Conservation (phyloP, 352 stramenopile species). For the Phytophthora fragariaefolia region DNA sequence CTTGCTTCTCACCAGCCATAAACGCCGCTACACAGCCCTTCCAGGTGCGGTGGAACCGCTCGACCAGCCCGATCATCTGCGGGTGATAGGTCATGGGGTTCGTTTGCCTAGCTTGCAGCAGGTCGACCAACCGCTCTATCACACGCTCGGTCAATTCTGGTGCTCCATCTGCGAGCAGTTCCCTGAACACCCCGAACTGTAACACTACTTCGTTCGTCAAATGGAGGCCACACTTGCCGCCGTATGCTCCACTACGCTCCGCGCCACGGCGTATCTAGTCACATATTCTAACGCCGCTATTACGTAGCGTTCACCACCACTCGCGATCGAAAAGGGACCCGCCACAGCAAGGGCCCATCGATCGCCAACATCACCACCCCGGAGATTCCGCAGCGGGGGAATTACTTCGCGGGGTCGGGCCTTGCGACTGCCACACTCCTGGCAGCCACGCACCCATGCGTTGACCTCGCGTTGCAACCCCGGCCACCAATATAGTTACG, state of each 20-base stretch:
- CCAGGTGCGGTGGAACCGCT: slow-evolving; percentile 10
- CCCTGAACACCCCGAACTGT: not conserved
- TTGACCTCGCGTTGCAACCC: not conserved
- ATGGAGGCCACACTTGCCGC: not conserved
- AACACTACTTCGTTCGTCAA: slow-evolving; percentile 5
- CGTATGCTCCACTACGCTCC: not conserved
- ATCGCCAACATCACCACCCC: not conserved
- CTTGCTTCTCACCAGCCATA: not conserved
- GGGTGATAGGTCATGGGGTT: slow-evolving; percentile 6
- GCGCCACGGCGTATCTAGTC: slow-evolving; percentile 8
- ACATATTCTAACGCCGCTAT: slow-evolving; percentile 7
- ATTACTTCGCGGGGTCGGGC: not conserved
- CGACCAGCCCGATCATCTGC: slow-evolving; percentile 2
- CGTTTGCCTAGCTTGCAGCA: slow-evolving; percentile 5
- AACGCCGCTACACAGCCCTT: slow-evolving; percentile 9
- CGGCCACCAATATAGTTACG: not conserved
- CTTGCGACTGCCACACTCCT: no score
- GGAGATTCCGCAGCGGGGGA: not conserved
- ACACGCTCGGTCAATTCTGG: not conserved
- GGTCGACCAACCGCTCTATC: not conserved
- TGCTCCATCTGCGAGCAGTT: slow-evolving; percentile 1
- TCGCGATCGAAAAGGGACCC: not conserved
- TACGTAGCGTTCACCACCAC: no score
- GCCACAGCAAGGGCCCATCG: slow-evolving; percentile 7
- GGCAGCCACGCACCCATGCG: slow-evolving; percentile 2